Percentiles rank a stretch among this genome's conserved stretches.
phyloP scores from a whole-genome alignment of 441 rosid genomes.

The Breynia disticha region DNA sequence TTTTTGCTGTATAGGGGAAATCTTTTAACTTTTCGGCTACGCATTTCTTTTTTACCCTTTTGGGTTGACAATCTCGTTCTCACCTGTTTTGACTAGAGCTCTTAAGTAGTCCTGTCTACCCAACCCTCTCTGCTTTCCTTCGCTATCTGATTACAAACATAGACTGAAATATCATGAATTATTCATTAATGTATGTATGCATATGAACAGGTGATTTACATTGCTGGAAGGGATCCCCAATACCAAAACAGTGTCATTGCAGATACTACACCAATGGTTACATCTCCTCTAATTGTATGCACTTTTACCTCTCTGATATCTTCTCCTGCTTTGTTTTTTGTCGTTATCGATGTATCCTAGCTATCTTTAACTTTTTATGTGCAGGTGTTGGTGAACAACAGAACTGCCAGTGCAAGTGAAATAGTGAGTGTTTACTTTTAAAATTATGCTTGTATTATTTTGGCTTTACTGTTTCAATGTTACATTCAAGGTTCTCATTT shows the following conservation, averaged over 20 bases:
- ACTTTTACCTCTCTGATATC: slow-evolving; percentile 10
- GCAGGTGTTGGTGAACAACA: slow-evolving; percentile 85
- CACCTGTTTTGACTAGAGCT: neutral
- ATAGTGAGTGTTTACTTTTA: slow-evolving; percentile 42
- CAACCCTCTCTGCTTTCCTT: neutral
- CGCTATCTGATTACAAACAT: neutral
- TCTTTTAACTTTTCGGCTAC: neutral
- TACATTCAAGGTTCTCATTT: slow-evolving; percentile 12
- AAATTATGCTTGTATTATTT: slow-evolving; percentile 1
- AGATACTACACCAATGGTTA: slow-evolving; percentile 50
- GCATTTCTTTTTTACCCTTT: neutral
- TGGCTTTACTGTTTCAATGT: slow-evolving; percentile 3
- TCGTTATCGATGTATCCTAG: neutral
- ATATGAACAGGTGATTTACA: slow-evolving; percentile 60
- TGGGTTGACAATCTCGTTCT: neutral
- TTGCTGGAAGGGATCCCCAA: slow-evolving; percentile 72
- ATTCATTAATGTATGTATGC: slow-evolving; percentile 1
- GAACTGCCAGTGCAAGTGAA: slow-evolving; percentile 94
- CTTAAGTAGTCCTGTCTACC: neutral
- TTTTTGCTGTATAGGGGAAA: slow-evolving; percentile 1
- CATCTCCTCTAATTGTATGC: slow-evolving; percentile 75
- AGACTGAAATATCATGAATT: too few species aligned
- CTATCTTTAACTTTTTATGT: too few species aligned
- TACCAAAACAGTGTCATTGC: slow-evolving; percentile 55
- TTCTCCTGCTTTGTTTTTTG: neutral